Evolutionary conservation across 2,329 filamentous ascomycete species (phyloP).

Genomic region (Aspergillus amoenus): DNA sequence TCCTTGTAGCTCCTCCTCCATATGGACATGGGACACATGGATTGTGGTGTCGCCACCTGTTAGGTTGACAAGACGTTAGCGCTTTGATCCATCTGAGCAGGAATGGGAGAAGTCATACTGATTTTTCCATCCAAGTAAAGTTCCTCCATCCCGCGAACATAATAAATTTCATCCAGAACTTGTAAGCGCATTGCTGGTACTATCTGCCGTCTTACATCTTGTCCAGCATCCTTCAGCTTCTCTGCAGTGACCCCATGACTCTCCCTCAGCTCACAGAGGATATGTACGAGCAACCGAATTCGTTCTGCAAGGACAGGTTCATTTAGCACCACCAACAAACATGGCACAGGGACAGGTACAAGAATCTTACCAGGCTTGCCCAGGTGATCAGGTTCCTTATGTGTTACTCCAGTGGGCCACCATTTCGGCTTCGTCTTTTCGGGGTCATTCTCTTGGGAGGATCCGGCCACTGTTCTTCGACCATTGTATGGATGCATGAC

Average conservation of each 20-base stretch:
- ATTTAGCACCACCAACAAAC: not conserved
- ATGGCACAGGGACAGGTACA: not conserved
- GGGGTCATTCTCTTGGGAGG: constrained; percentile 37
- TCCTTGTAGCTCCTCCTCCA: constrained; percentile 22
- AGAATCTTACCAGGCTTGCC: constrained; percentile 38
- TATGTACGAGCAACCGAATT: constrained; percentile 41
- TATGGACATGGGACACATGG: constrained; percentile 29
- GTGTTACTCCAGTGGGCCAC: constrained; percentile 41
- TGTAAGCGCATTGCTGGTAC: constrained; percentile 33
- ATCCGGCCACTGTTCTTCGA: constrained; percentile 21
- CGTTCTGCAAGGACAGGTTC: constrained; percentile 29
- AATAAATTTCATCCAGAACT: constrained; percentile 43
- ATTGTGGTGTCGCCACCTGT: constrained; percentile 30
- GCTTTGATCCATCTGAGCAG: not conserved
- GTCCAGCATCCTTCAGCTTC: constrained; percentile 40
- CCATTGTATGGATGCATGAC: constrained; percentile 48
- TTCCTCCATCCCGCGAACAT: constrained; percentile 40
- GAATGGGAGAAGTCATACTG: constrained; percentile 24
- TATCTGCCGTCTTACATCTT: constrained; percentile 40
- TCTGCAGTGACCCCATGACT: constrained; percentile 38
- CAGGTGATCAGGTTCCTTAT: constrained; percentile 48
- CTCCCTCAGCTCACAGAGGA: constrained; percentile 38
- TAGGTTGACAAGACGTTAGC: constrained; percentile 3
- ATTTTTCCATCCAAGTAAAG: constrained; percentile 37
- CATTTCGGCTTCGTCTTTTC: constrained; percentile 42